Evolutionary conservation across 345 rosid species (phyloP).

Genomic region (Eucalyptus polyanthemos): DNA sequence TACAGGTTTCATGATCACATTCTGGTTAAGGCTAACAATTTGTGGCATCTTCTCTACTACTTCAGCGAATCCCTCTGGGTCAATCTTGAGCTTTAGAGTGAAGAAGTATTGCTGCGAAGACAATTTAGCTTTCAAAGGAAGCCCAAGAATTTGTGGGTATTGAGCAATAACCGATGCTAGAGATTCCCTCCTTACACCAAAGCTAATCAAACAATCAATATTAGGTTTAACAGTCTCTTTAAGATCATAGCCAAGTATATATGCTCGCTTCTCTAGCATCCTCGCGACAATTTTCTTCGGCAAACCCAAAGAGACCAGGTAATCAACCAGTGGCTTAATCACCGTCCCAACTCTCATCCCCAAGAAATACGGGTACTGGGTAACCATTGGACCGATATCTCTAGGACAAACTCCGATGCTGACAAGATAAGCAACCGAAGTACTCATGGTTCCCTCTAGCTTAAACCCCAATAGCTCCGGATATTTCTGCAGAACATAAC

Average conservation of each 20-base stretch:
- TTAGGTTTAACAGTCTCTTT: conserved; percentile 85
- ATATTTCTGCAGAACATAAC: conserved; percentile 71
- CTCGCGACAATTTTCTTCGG: conserved; percentile 73
- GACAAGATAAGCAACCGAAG: conserved; percentile 84
- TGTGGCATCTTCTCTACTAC: conserved; percentile 90
- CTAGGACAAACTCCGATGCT: conserved; percentile 89
- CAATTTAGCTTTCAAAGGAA: conserved; percentile 82
- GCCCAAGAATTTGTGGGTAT: conserved; percentile 69
- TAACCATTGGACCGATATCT: conserved; percentile 93
- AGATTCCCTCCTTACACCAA: conserved; percentile 53
- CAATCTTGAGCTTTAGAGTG: conserved; percentile 71
- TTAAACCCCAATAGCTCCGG: conserved; percentile 91
- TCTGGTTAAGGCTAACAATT: conserved; percentile 72
- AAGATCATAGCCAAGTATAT: conserved; percentile 76
- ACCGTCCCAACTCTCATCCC: conserved; percentile 93
- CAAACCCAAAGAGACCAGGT: conserved; percentile 58
- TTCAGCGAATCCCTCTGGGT: conserved; percentile 67
- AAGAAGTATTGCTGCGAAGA: conserved; percentile 85
- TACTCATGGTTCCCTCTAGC: conserved; percentile 90
- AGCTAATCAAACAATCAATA: conserved; percentile 71
- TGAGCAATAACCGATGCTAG: conserved; percentile 57
- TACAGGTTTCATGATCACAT: conserved; percentile 67
- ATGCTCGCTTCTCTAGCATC: conserved; percentile 83
- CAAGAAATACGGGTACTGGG: conserved; percentile 73
- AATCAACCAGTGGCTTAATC: conserved; percentile 79